Conservation (phyloP, 2,329 filamentous ascomycete species). For the Apiospora sp. region DNA sequence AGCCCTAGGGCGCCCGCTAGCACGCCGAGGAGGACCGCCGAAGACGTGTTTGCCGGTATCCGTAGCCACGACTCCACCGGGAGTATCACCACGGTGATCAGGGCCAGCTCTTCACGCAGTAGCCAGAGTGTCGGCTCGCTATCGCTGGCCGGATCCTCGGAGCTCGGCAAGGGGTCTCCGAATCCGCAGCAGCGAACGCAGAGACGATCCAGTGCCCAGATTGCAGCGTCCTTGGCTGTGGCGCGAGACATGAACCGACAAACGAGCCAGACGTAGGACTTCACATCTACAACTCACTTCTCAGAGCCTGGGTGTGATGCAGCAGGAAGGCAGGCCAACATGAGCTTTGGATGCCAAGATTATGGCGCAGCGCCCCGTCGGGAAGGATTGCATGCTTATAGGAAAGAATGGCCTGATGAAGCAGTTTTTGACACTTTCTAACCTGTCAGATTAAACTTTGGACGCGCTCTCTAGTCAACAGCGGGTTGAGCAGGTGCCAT, state of each 20-base stretch:
- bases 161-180: not conserved
- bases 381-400: not conserved
- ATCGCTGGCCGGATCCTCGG: not conserved
- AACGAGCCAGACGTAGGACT: not conserved
- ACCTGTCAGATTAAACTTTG: not conserved
- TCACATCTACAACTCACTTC: not conserved
- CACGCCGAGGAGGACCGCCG: not conserved
- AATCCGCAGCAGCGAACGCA: not conserved
- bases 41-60: conserved; percentile 15
- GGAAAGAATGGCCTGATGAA: not conserved
- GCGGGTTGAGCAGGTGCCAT: not conserved
- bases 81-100: conserved; percentile 15
- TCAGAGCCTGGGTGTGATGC: not conserved
- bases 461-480: not conserved
- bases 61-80: conserved; percentile 8
- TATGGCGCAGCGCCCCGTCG: conserved; percentile 2
- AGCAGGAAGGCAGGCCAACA: not conserved
- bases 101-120: conserved; percentile 1
- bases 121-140: not conserved
- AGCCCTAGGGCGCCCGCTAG: not conserved
- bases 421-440: not conserved
- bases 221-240: not conserved
- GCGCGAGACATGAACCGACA: conserved; percentile 4
- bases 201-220: conserved; percentile 5
- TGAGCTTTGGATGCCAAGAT: not conserved